Percentiles rank a stretch among this genome's conserved stretches.
Conservation (phyloP, 1,139 yeast genomes). For the Kodamaea anthophila region DNA sequence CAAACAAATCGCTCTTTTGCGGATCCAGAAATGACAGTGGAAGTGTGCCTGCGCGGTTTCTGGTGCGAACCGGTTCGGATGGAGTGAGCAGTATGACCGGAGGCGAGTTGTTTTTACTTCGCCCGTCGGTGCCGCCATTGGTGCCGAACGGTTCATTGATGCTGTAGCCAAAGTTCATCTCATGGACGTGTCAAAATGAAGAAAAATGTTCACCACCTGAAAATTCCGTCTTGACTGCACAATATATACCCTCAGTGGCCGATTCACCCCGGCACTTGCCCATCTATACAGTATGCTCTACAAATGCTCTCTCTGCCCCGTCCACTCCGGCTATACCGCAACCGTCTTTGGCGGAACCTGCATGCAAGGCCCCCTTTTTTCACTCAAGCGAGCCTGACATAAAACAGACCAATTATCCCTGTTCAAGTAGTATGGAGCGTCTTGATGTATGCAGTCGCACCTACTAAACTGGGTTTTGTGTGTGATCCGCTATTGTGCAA, state of each 20-base stretch:
- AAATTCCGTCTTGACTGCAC: too few relatives aligned
- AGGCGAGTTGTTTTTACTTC: constrained; percentile 22
- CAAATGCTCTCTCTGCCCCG: too few relatives aligned
- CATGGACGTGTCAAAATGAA: constrained; percentile 2
- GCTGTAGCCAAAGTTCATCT: constrained; percentile 6
- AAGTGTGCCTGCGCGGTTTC: constrained; percentile 54
- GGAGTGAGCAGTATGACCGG: constrained; percentile 30
- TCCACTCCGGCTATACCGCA: too few relatives aligned
- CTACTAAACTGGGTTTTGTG: too few relatives aligned
- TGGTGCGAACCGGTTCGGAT: constrained; percentile 18
- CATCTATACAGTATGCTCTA: too few relatives aligned
- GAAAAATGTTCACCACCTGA: constrained; percentile 1
- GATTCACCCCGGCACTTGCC: too few relatives aligned
- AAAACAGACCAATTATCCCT: too few relatives aligned
- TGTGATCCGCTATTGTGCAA: too few relatives aligned
- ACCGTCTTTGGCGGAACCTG: too few relatives aligned
- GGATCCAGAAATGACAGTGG: constrained; percentile 35
- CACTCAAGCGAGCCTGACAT: constrained; percentile 1
- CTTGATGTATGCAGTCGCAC: too few relatives aligned
- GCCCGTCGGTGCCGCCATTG: not conserved
- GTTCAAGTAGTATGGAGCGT: too few relatives aligned
- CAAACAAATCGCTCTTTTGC: constrained; percentile 15
- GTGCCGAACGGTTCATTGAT: constrained; percentile 4
- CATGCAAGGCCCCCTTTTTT: constrained; percentile 1
- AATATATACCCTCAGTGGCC: too few relatives aligned